phyloP scores from a whole-genome alignment of 805 yeast genomes.

The Hanseniaspora pseudoguilliermondii region DNA sequence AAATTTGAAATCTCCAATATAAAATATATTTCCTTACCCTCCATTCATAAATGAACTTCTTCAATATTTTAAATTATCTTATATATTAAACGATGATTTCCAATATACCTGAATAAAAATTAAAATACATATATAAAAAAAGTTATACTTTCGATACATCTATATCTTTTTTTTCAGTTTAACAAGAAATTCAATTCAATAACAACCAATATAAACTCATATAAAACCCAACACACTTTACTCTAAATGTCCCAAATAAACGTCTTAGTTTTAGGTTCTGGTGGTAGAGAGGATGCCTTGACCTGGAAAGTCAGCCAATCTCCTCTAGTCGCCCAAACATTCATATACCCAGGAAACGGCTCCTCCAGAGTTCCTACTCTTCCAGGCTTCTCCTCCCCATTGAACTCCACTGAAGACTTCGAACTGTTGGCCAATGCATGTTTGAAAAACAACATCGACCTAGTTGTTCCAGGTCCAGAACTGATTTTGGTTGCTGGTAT shows the following conservation, averaged over 20 bases:
- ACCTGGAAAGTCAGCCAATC: conserved; percentile 86
- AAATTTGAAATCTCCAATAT: too few relatives aligned
- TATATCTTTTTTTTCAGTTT: too few relatives aligned
- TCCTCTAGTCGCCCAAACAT: conserved; percentile 53
- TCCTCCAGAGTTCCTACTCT: conserved; percentile 49
- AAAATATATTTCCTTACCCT: too few relatives aligned
- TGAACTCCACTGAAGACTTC: conserved; percentile 61
- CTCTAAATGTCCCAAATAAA: conserved; percentile 30
- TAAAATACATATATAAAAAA: too few relatives aligned
- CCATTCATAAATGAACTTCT: too few relatives aligned
- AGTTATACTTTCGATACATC: too few relatives aligned
- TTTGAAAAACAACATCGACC: conserved; percentile 48
- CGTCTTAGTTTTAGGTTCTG: conserved; percentile 83
- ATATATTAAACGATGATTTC: too few relatives aligned
- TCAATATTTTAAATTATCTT: too few relatives aligned
- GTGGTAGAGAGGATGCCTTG: conserved; percentile 97
- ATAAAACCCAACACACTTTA: background rate
- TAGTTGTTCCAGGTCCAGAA: conserved; percentile 98
- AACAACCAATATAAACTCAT: background rate
- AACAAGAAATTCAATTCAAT: background rate
- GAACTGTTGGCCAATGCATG: conserved; percentile 56
- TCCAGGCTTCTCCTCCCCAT: conserved; percentile 31
- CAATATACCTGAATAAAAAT: too few relatives aligned
- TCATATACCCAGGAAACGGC: conserved; percentile 95
- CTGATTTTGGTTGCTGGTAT: conserved; percentile 96